Evolutionary conservation across 805 yeast species (phyloP).

Genomic region (Debaryomyces tyrocola): DNA sequence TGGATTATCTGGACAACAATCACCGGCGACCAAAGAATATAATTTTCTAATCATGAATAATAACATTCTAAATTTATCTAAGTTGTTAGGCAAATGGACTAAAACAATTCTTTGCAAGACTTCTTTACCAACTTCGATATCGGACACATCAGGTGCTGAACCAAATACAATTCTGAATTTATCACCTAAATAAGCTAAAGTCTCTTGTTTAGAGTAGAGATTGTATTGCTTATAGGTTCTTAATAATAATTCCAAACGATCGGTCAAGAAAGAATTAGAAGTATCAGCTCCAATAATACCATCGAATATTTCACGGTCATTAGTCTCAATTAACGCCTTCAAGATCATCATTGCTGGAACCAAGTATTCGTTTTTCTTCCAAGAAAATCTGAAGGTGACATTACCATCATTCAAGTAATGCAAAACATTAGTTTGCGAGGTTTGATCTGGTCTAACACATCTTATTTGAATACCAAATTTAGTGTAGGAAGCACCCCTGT

Average conservation of each 20-base stretch:
- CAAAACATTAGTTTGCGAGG: conserved; percentile 95
- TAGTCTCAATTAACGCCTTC: conserved; percentile 86
- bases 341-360: conserved; percentile 91
- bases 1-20: conserved; percentile 95
- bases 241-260: conserved; percentile 91
- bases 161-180: conserved; percentile 92
- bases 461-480: conserved; percentile 92
- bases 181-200: conserved; percentile 93
- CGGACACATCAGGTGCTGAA: conserved; percentile 84
- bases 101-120: conserved; percentile 81
- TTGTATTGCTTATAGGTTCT: conserved; percentile 84
- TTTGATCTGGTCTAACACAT: conserved; percentile 93
- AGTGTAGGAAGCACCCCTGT: conserved; percentile 90
- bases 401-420: conserved; percentile 95
- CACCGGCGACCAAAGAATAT: conserved; percentile 93
- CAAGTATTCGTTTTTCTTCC: conserved; percentile 94
- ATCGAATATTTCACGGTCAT: conserved; percentile 93
- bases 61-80: conserved; percentile 83
- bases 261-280: conserved; percentile 89
- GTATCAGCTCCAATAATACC: conserved; percentile 91
- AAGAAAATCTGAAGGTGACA: conserved; percentile 92
- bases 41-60: conserved; percentile 94
- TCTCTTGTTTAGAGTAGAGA: conserved; percentile 77
- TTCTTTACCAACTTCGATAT: conserved; percentile 86
- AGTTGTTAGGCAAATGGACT: conserved; percentile 74